Base-by-base conservation (phyloP, 495 filamentous ascomycete genomes). In the Viridothelium virens region DNA sequence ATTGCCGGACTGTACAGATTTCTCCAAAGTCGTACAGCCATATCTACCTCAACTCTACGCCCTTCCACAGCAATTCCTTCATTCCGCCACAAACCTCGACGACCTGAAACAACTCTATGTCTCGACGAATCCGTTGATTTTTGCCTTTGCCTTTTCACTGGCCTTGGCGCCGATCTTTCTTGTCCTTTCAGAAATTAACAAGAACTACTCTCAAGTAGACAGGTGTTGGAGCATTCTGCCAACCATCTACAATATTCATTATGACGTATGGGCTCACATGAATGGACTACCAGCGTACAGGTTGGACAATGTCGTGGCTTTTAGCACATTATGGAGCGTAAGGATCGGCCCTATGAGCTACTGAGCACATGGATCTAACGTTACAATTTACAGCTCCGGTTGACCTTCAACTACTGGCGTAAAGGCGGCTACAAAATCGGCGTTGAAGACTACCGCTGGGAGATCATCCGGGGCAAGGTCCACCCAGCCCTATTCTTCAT, bases 371-470 rank as follows among this genome's bases (percentile, higher is more conserved):
- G 37, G 14, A 3, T 61, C 67, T 73, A 46, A 75, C 46, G 47
- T 31, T 10, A 10, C 25, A 25, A 0, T 25, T 25, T 33, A 9
- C 71, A 90, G 87, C 66, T 79, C 62, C 89, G 95, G 47, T 79
- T 99, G 73, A 96, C 94, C 2, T 97, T 83, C 83, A 99, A 99
- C 77, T 99, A 96, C 76, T 96, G 89, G 89, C 89, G 95, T 62
- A 95, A 90, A 76, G 95, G 95, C 25, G 95, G 95, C 18, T 99
- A 97, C 74, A 77, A 79, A 34, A 81, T 91, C 66, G 93, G 94
- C 38, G 87, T 85, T 11, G 92, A 99, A 76, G 95, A 99, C 77
- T 99, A 99, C 75, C 85, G 95, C 74, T 97, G 93, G 93, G 67
- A 77, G 50, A 79, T 86, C 18, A 68, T 88, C 44, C 80, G 78